These are phyloP conservation scores for Chiua virens DNA, from an alignment of 768 basidiomycete genomes.

Conservation along the genomic window DNA sequence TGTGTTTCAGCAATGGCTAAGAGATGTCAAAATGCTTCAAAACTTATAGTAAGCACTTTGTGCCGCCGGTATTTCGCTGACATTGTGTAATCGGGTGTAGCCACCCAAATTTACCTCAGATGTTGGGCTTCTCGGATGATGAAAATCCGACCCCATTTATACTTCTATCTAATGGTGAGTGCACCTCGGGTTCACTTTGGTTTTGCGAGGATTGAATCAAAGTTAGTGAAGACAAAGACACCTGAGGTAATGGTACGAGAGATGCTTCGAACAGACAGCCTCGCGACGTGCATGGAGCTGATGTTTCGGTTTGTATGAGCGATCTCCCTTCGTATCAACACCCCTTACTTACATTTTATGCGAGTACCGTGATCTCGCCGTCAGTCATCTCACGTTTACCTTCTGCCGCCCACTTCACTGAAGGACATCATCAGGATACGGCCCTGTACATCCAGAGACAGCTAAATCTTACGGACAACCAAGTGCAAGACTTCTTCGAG, in stretches of 20 bases:
- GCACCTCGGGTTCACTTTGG: neutral
- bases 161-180: conserved; percentile 47
- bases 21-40: conserved; percentile 50
- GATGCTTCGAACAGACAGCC: conserved; percentile 34
- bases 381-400: conserved; percentile 9
- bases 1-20: conserved; percentile 43
- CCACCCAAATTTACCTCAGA: conserved; percentile 54
- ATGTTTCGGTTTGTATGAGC: conserved; percentile 35
- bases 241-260: conserved; percentile 42
- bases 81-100: conserved; percentile 21
- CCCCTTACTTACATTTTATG: neutral
- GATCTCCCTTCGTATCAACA: neutral
- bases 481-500: conserved; percentile 49
- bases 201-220: neutral
- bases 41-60: conserved; percentile 43
- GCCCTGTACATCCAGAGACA: conserved; percentile 45
- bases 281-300: conserved; percentile 38
- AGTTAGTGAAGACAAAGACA: conserved; percentile 41
- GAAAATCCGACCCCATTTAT: conserved; percentile 49
- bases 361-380: conserved; percentile 44
- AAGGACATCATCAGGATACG: conserved; percentile 37
- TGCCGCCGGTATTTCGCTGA: neutral
- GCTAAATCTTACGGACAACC: conserved; percentile 36
- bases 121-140: conserved; percentile 49
- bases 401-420: neutral